Conservation (phyloP, 2,329 filamentous ascomycete genomes). For the Exophiala bonariae region DNA sequence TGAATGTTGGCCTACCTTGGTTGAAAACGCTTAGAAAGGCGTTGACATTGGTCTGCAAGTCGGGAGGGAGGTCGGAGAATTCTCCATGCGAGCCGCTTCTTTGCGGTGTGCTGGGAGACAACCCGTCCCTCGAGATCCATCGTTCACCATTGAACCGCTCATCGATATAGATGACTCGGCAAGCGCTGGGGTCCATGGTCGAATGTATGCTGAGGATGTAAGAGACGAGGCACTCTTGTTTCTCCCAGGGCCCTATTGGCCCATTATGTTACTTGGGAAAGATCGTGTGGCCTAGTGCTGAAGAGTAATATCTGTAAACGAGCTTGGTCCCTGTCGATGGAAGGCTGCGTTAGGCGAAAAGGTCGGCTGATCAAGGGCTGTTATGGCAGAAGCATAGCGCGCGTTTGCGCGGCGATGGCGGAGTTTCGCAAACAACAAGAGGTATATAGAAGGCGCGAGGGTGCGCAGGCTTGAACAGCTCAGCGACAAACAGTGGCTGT, state of each 20-base stretch:
- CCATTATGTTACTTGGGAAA: constrained; percentile 17
- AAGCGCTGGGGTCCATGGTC: constrained; percentile 43
- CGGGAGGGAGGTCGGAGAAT: constrained; percentile 42
- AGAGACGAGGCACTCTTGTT: constrained; percentile 11
- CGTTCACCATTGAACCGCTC: constrained; percentile 44
- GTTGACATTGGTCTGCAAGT: constrained; percentile 50
- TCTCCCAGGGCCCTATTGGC: constrained; percentile 10
- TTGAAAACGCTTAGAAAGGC: constrained; percentile 52
- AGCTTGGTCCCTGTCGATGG: no score
- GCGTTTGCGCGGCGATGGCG: neutral
- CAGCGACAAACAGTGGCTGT: no score
- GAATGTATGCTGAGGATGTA: constrained; percentile 2
- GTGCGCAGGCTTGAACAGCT: neutral
- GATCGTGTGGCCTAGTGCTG: neutral
- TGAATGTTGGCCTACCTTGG: constrained; percentile 43
- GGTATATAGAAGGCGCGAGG: constrained; percentile 1
- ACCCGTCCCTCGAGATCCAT: constrained; percentile 41
- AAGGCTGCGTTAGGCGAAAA: neutral
- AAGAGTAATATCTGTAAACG: constrained; percentile 5
- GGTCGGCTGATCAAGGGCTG: neutral
- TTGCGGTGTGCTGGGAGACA: constrained; percentile 22
- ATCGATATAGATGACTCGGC: constrained; percentile 48
- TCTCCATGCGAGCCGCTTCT: constrained; percentile 29
- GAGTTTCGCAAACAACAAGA: neutral
- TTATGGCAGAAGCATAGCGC: constrained; percentile 17